phyloP scores from a whole-genome alignment of 441 rosid genomes.

The Kokia cookei region DNA sequence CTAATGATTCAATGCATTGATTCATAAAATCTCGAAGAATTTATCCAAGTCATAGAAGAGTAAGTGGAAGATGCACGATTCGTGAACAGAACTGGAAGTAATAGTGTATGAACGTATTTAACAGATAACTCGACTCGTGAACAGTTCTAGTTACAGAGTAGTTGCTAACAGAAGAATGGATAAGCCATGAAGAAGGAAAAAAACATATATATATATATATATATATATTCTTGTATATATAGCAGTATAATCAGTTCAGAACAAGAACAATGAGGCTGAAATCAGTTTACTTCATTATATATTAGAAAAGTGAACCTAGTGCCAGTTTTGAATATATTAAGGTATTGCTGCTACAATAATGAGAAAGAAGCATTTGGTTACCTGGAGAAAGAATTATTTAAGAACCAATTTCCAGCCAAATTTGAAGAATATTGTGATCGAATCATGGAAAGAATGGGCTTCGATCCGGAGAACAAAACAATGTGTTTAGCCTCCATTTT shows the following conservation, averaged over 20 bases:
- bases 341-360: constrained; percentile 5
- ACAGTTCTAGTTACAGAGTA: neutral
- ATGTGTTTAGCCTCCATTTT: neutral
- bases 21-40: neutral
- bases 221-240: too few species aligned
- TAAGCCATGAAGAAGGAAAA: neutral
- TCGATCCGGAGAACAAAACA: neutral
- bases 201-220: neutral
- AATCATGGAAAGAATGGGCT: constrained; percentile 11
- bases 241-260: neutral
- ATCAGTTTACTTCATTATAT: neutral
- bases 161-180: neutral
- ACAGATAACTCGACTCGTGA: neutral
- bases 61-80: neutral
- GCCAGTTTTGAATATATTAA: neutral
- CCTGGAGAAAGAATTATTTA: constrained; percentile 13
- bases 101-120: neutral
- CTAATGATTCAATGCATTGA: neutral
- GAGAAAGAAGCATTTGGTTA: neutral
- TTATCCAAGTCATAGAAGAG: neutral
- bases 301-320: neutral
- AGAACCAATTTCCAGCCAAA: constrained; percentile 5
- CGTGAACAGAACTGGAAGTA: neutral
- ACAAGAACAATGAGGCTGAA: neutral
- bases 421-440: neutral